phyloP scores from a whole-genome alignment of 2,329 filamentous ascomycete genomes.

The Ceratocystis diversiconidia region DNA sequence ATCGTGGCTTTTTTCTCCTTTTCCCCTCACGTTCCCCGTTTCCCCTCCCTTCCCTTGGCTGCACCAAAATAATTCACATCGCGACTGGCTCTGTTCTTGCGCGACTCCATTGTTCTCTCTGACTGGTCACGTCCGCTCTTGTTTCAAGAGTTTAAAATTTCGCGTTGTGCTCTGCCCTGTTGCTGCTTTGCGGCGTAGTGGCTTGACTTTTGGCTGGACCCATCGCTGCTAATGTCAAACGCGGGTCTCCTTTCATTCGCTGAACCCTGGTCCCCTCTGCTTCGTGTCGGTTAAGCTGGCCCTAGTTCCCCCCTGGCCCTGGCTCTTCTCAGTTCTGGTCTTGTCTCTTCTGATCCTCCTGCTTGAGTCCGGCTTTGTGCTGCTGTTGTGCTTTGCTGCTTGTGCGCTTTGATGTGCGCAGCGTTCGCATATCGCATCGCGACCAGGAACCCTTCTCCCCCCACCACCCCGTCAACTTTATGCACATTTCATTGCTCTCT shows the following conservation, averaged over 20 bases:
- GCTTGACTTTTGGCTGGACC: background rate
- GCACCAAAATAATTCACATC: too few species aligned
- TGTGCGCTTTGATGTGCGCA: background rate
- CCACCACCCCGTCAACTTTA: background rate
- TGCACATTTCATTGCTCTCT: background rate
- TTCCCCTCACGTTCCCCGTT: background rate
- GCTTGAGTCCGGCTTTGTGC: background rate
- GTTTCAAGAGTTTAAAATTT: background rate
- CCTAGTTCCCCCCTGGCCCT: background rate
- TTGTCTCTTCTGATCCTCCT: constrained; percentile 4
- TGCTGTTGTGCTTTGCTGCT: background rate
- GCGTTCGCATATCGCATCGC: constrained; percentile 1
- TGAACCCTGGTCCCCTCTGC: constrained; percentile 1
- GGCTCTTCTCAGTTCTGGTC: background rate
- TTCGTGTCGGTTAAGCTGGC: background rate
- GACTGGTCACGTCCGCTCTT: background rate
- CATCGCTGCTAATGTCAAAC: background rate
- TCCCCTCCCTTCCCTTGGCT: background rate
- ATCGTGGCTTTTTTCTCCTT: background rate
- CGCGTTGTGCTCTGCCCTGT: background rate
- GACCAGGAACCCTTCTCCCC: background rate
- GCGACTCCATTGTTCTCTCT: background rate
- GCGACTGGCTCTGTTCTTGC: background rate
- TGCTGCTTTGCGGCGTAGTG: background rate
- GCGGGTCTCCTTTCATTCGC: background rate